phyloP scores from a whole-genome alignment of 176 grass and related monocot species.

The Phyllostachys edulis region DNA sequence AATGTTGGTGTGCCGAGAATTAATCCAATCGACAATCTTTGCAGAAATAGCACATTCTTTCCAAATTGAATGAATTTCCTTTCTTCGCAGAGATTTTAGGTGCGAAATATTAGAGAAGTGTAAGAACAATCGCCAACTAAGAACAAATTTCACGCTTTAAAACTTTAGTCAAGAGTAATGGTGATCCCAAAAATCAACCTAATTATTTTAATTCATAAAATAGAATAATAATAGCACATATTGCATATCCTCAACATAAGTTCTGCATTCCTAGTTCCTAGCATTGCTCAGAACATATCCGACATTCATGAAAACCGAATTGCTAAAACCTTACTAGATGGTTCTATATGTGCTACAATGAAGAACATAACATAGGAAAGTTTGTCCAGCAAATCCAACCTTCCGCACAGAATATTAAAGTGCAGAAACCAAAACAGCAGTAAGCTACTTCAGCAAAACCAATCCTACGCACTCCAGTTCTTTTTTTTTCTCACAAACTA shows the following conservation, averaged over 20 bases:
- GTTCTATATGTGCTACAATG: neutral
- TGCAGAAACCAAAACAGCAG: neutral
- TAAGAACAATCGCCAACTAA: constrained; percentile 1
- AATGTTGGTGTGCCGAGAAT: constrained; percentile 48
- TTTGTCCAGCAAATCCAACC: neutral
- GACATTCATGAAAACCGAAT: neutral
- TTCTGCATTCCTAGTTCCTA: neutral
- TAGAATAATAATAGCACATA: neutral
- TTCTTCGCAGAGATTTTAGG: constrained; percentile 49
- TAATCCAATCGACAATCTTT: constrained; percentile 75
- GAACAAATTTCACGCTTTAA: neutral
- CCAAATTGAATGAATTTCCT: constrained; percentile 53
- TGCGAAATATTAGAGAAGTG: constrained; percentile 21
- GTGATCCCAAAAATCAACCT: neutral
- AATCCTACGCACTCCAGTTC: neutral
- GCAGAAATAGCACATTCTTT: constrained; percentile 82
- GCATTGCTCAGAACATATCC: neutral
- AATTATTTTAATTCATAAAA: constrained; percentile 9
- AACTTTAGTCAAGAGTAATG: neutral
- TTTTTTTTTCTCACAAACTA: neutral
- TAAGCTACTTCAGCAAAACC: neutral
- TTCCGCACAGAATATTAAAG: neutral
- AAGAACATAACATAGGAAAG: neutral
- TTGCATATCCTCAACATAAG: neutral
- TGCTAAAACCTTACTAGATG: neutral